Conservation (phyloP, 306 rosid species). For the Cicer chorassanicum region DNA sequence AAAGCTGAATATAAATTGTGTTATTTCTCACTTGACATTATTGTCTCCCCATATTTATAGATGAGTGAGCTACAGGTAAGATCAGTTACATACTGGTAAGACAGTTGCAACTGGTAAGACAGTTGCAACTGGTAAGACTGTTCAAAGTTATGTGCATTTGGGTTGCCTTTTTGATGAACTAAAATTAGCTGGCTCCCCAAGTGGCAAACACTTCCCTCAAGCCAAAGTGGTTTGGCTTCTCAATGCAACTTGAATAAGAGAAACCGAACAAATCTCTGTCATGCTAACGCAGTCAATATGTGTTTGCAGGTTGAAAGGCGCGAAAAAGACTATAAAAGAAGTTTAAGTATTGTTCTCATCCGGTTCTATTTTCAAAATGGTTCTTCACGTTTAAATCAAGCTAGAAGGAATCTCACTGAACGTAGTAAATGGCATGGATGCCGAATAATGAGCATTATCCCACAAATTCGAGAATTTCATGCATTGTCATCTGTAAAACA, state of each 20-base stretch:
- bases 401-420: slow-evolving; percentile 85
- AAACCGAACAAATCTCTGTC: slow-evolving; percentile 33
- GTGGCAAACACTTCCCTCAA: slow-evolving; percentile 10
- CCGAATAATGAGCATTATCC: slow-evolving; percentile 85
- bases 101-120: not conserved
- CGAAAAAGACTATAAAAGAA: slow-evolving; percentile 81
- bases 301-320: slow-evolving; percentile 94
- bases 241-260: slow-evolving; percentile 17
- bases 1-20: not conserved
- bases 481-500: slow-evolving; percentile 83
- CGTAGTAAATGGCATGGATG: slow-evolving; percentile 95
- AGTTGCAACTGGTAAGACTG: not conserved
- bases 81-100: not conserved
- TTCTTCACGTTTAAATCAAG: slow-evolving; percentile 80
- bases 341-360: slow-evolving; percentile 64
- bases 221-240: slow-evolving; percentile 2
- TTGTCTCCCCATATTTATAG: not conserved
- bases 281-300: slow-evolving; percentile 46
- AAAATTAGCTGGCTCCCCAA: slow-evolving; percentile 23
- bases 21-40: not conserved
- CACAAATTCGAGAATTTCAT: slow-evolving; percentile 94
- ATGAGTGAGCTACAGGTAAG: slow-evolving; percentile 6
- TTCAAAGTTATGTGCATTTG: slow-evolving; percentile 23
- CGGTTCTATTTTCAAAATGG: slow-evolving; percentile 90
- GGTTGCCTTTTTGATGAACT: slow-evolving; percentile 25